phyloP scores from a whole-genome alignment of 148 eudicot genomes.

The Cornus florida region DNA sequence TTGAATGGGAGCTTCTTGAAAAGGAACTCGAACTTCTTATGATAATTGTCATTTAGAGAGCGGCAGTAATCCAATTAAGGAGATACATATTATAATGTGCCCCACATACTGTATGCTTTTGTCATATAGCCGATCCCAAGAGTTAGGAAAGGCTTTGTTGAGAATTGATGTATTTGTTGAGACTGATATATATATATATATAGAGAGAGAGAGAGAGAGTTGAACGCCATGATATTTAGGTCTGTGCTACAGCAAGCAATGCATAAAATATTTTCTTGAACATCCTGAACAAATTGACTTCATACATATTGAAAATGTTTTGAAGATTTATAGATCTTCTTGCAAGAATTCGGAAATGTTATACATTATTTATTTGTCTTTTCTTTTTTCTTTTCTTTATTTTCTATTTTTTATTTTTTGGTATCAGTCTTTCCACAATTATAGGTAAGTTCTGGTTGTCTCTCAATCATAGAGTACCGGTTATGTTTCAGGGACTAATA shows the following conservation, averaged over 20 bases:
- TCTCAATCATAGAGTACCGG: not conserved
- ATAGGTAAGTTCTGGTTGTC: not conserved
- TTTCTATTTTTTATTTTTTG: no score
- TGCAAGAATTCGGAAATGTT: not conserved
- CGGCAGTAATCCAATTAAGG: not conserved
- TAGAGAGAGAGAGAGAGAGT: no score
- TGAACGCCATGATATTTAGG: no score
- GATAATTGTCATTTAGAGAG: not conserved
- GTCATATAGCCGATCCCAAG: no score
- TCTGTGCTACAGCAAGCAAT: not conserved
- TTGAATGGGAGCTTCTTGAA: not conserved
- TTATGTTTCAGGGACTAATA: conserved; percentile 59
- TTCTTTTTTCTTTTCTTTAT: not conserved
- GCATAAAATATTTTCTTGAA: not conserved
- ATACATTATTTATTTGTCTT: not conserved
- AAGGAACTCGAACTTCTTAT: not conserved
- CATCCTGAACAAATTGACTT: not conserved
- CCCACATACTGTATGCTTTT: no score
- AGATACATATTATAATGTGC: not conserved
- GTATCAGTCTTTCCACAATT: not conserved
- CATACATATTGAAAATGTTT: not conserved
- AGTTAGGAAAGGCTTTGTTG: no score
- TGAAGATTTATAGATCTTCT: not conserved
- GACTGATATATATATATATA: no score
- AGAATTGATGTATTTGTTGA: not conserved